These are phyloP conservation scores for Geotrichum candidum DNA, from an alignment of 1,139 yeast genomes.

Conservation along the genomic window DNA sequence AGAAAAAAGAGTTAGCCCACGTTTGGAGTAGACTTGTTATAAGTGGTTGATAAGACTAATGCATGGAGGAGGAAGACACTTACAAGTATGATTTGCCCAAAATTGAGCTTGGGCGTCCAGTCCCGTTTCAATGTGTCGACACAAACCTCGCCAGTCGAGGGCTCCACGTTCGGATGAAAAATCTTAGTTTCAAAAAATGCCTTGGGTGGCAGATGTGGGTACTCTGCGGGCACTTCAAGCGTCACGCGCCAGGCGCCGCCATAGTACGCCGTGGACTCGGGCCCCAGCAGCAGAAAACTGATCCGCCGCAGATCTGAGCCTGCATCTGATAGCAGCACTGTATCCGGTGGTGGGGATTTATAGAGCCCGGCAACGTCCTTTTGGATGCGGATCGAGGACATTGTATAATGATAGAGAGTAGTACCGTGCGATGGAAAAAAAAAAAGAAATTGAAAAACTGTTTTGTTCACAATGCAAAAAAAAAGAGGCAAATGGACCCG, in stretches of 20 bases:
- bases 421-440: no score
- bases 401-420: not conserved
- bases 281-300: conserved; percentile 43
- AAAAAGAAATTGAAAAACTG: no score
- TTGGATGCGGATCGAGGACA: conserved; percentile 16
- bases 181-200: conserved; percentile 49
- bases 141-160: conserved; percentile 70
- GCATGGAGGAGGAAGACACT: not conserved
- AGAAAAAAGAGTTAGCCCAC: not conserved
- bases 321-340: conserved; percentile 8
- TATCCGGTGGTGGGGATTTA: conserved; percentile 21
- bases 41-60: not conserved
- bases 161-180: conserved; percentile 69
- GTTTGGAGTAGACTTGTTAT: not conserved
- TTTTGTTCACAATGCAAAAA: no score
- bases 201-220: conserved; percentile 62
- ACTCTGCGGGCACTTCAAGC: conserved; percentile 45
- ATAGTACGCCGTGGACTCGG: conserved; percentile 47
- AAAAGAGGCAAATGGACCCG: not conserved
- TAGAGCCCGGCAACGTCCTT: conserved; percentile 19
- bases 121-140: conserved; percentile 62
- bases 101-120: conserved; percentile 59
- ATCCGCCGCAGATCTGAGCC: conserved; percentile 15
- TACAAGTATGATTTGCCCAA: conserved; percentile 29
- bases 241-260: conserved; percentile 51